Conservation (phyloP, 2,329 filamentous ascomycete genomes). For the Periglandula ipomoeae region DNA sequence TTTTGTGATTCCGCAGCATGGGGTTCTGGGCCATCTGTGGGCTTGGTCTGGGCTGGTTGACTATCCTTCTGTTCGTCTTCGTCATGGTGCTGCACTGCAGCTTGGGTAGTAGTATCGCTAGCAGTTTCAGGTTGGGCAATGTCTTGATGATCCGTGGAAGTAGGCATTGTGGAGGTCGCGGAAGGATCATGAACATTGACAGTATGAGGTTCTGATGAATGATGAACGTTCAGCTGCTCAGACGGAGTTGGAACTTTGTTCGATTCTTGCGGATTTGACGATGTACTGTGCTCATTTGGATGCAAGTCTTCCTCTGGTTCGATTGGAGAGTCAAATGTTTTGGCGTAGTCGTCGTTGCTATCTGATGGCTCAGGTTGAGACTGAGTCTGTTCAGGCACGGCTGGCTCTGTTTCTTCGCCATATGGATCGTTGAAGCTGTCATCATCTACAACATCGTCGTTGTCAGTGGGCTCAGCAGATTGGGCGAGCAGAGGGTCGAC, state of each 20-base stretch:
- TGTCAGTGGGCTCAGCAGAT: constrained; percentile 24
- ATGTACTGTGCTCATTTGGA: constrained; percentile 32
- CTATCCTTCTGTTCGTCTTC: constrained; percentile 12
- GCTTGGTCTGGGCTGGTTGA: constrained; percentile 14
- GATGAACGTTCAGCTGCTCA: constrained; percentile 26
- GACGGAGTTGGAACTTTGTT: constrained; percentile 31
- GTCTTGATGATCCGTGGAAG: constrained; percentile 14
- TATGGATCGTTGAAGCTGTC: constrained; percentile 41
- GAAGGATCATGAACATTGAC: constrained; percentile 24
- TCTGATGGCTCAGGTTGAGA: constrained; percentile 21
- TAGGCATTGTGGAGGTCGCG: constrained; percentile 12
- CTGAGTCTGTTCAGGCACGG: constrained; percentile 12
- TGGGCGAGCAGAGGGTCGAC: constrained; percentile 22
- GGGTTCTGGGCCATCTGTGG: constrained; percentile 20
- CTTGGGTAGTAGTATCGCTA: constrained; percentile 14
- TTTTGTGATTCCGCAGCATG: constrained; percentile 19
- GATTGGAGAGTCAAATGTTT: constrained; percentile 40
- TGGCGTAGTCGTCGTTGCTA: constrained; percentile 41
- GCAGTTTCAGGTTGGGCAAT: constrained; percentile 8
- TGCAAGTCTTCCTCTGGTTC: constrained; percentile 26
- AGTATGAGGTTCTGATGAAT: constrained; percentile 20
- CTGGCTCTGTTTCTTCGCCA: constrained; percentile 27
- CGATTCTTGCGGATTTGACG: constrained; percentile 30
- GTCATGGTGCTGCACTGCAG: constrained; percentile 14
- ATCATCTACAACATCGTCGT: constrained; percentile 32